Base-by-base conservation (phyloP, 2,329 filamentous ascomycete species). In the Calycina marina region DNA sequence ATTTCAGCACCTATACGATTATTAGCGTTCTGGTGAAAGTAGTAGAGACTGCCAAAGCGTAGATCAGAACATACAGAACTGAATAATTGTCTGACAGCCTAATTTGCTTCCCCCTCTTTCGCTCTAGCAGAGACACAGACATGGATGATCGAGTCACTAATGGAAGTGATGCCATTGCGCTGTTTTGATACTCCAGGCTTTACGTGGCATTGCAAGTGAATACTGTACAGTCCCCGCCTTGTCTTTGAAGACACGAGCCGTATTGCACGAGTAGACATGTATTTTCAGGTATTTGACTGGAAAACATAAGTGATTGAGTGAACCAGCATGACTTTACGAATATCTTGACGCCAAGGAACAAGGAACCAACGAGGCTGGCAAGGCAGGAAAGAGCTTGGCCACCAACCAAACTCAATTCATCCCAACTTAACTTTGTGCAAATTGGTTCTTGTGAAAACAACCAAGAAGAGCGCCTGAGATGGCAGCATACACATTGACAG, bases 31-130 rank as follows among this genome's bases (percentile, higher is more conserved):
- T 22, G 6, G 20, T 22, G 6, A 8, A 6, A n/a, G 20, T 22
- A 6, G 6, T 22, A 22, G 6, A 22, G n/a, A 22, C n/a, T 8
- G 20, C 6, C 6, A 22, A 22, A 22, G n/a, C n/a, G 6, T 22
- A n/a, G n/a, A n/a, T n/a, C 20, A n/a, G n/a, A n/a, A 26, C 54
- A 40, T 44, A 73, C 72, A 47, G 70, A 58, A 40, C 75, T 74
- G 34, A 84, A 56, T 4, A 82, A 55, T 22, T 65, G 59, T 30
- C 72, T 56, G 2, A 80, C 71, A 4, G 77, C 76, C 47, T 67
- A 68, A 48, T 83, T 83, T 4, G 77, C 70, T 48, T 79, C 72
- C 10, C 76, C 75, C 10, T 81, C 72, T 38, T 65, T 63, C 8
- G 77, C 63, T 40, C 67, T 72, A 0, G 74, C 76, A 1, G 75